Evolutionary conservation across 2,329 filamentous ascomycete genomes (phyloP).

Genomic region (Penicillium sp.): DNA sequence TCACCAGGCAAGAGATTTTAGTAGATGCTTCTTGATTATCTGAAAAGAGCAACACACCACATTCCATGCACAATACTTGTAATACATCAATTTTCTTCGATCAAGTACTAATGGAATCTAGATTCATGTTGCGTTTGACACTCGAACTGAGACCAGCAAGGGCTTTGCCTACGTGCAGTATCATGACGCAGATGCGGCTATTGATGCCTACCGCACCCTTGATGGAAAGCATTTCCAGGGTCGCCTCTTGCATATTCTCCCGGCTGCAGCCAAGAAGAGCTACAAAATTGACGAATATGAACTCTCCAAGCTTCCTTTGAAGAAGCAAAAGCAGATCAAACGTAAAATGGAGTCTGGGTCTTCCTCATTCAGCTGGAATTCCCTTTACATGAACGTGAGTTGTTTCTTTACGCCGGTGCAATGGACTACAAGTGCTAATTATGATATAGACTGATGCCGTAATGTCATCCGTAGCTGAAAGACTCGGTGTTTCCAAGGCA

Average conservation of each 20-base stretch:
- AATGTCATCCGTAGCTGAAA: slow-evolving; percentile 81
- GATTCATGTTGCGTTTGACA: slow-evolving; percentile 82
- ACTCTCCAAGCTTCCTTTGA: slow-evolving; percentile 86
- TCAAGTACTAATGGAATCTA: slow-evolving; percentile 52
- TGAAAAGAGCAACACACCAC: slow-evolving; percentile 55
- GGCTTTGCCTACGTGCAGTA: slow-evolving; percentile 89
- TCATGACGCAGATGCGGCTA: slow-evolving; percentile 67
- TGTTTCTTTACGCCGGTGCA: neutral
- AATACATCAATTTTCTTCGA: slow-evolving; percentile 22
- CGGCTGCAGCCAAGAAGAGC: slow-evolving; percentile 77
- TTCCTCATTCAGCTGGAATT: slow-evolving; percentile 93
- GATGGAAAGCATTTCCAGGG: slow-evolving; percentile 91
- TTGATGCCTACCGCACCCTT: slow-evolving; percentile 73
- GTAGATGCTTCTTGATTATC: slow-evolving; percentile 96
- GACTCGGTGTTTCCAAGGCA: slow-evolving; percentile 85
- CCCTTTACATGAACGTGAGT: slow-evolving; percentile 91
- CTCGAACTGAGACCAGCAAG: slow-evolving; percentile 70
- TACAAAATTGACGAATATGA: slow-evolving; percentile 82
- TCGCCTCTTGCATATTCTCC: slow-evolving; percentile 84
- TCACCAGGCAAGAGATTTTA: slow-evolving; percentile 93
- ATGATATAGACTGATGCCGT: slow-evolving; percentile 68
- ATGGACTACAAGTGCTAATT: slow-evolving; percentile 18
- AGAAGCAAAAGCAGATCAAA: slow-evolving; percentile 89
- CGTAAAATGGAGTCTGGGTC: slow-evolving; percentile 77
- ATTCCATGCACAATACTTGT: slow-evolving; percentile 17